These are phyloP conservation scores for Marasmius sp. DNA, from an alignment of 1,284 basidiomycete species.

Conservation along the genomic window DNA sequence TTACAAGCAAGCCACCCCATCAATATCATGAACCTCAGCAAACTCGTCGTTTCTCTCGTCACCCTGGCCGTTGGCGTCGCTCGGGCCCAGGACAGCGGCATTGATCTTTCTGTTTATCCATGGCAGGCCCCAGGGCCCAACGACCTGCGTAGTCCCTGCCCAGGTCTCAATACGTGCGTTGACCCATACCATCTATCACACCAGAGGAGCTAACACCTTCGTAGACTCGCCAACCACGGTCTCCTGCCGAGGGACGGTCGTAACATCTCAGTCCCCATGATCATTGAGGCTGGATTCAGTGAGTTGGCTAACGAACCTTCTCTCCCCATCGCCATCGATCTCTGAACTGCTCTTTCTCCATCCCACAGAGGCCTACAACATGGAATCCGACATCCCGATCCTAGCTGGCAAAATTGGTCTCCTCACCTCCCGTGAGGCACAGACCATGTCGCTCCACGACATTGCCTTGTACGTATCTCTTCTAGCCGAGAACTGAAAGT, in stretches of 20 bases:
- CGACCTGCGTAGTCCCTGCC: constrained; percentile 19
- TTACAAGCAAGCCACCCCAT: too few species aligned
- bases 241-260: constrained; percentile 18
- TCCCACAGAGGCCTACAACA: constrained; percentile 2
- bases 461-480: constrained; percentile 8
- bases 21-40: neutral
- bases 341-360: neutral
- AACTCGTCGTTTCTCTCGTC: neutral
- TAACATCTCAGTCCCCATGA: constrained; percentile 16
- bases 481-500: neutral
- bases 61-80: neutral
- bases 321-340: neutral
- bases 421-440: constrained; percentile 6
- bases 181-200: neutral
- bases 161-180: constrained; percentile 21
- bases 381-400: constrained; percentile 7
- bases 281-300: constrained; percentile 13
- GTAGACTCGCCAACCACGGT: constrained; percentile 21
- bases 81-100: neutral
- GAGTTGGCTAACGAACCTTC: neutral
- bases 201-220: neutral
- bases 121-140: constrained; percentile 8
- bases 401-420: constrained; percentile 14
- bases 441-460: constrained; percentile 12
- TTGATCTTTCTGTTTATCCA: neutral